A percentile compares a stretch with the other conserved stretches of the same genome.
These are phyloP conservation scores for Fusarium globosum DNA, from an alignment of 2,329 filamentous ascomycete genomes.

Conservation along the genomic window DNA sequence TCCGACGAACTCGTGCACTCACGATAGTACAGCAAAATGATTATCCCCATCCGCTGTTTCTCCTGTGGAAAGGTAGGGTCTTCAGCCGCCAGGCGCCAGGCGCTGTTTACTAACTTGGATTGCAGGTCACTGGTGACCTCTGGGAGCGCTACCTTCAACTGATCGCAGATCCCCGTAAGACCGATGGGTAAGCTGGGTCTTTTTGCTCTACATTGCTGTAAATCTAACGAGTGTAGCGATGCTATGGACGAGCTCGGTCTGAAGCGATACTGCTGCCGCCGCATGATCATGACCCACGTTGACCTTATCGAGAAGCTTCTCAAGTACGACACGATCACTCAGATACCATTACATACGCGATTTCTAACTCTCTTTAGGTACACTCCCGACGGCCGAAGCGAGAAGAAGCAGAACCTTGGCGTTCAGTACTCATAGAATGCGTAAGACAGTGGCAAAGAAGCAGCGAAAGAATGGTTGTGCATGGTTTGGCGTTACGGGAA, in stretches of 20 bases:
- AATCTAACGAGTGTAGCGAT: constrained; percentile 69
- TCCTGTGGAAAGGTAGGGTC: constrained; percentile 93
- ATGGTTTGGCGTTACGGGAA: constrained; percentile 50
- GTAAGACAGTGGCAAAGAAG: constrained; percentile 3
- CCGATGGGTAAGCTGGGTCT: constrained; percentile 72
- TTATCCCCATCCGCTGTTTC: constrained; percentile 98
- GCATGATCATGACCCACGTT: constrained; percentile 99
- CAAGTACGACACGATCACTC: constrained; percentile 69
- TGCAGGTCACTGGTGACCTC: constrained; percentile 91
- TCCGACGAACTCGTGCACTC: constrained; percentile 18
- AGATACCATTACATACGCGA: not conserved
- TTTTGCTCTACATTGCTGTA: not conserved
- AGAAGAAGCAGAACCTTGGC: constrained; percentile 64
- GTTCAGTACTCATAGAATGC: constrained; percentile 46
- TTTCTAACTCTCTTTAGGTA: constrained; percentile 57
- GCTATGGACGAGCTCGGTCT: constrained; percentile 95
- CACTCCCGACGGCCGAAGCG: constrained; percentile 71
- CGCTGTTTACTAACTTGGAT: constrained; percentile 41
- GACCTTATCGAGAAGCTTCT: constrained; percentile 98
- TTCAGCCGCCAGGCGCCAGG: constrained; percentile 16
- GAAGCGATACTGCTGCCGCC: constrained; percentile 96
- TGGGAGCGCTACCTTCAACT: constrained; percentile 96
- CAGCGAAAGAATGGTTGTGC: constrained; percentile 36
- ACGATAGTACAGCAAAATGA: constrained; percentile 75
- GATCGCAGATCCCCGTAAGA: constrained; percentile 77